Base-by-base conservation (phyloP, 306 rosid species). In the Abrus precatorius region DNA sequence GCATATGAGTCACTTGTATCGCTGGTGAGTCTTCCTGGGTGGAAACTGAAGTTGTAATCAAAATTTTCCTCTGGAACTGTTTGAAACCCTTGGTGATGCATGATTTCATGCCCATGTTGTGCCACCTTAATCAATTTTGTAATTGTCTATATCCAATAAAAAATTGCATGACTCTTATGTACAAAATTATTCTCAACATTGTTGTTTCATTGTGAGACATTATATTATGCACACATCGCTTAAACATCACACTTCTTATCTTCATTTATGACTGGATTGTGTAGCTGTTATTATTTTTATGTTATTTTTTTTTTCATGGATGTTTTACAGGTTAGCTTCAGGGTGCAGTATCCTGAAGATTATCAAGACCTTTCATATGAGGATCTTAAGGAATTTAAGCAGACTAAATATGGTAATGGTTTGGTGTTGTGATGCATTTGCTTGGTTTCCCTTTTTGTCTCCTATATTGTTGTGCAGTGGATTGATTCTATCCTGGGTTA, bases 321-420 rank as follows among this genome's bases (percentile, higher is more conserved):
- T 63, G 69, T 73, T 84, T 82, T 78, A 12, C 94, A 96, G 99
- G 98, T 96, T 76, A 92, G 97, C 84, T 91, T 88, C 82, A 91
- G 98, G 73, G 97, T 96, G 85, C 97, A 96, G 82, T 96, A 96
- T 84, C 99, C 98, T 84, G 94, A 87, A 87, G 99, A 93, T 84
- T 86, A 90, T 87, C 97, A 89, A 85, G 93, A 88, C 84, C 97
- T 93, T 85, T 90, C 98, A 63, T 85, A 86, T 30, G 99, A 96
- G 89, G 99, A 96, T 82, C 97, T 91, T 77, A 93, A 91, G 88
- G 99, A 96, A 74, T 93, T 96, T 81, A 93, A 93, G 85, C 99
- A 96, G 80, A 96, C 98, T 53, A 92, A 94, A 96, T 96, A 93
- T 86, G 99, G 99, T 96, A 96, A 90, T 83, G 38, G 74, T 79